These are phyloP conservation scores for Gynochthodes officinalis DNA, from an alignment of 257 asterid genomes.

Conservation along the genomic window DNA sequence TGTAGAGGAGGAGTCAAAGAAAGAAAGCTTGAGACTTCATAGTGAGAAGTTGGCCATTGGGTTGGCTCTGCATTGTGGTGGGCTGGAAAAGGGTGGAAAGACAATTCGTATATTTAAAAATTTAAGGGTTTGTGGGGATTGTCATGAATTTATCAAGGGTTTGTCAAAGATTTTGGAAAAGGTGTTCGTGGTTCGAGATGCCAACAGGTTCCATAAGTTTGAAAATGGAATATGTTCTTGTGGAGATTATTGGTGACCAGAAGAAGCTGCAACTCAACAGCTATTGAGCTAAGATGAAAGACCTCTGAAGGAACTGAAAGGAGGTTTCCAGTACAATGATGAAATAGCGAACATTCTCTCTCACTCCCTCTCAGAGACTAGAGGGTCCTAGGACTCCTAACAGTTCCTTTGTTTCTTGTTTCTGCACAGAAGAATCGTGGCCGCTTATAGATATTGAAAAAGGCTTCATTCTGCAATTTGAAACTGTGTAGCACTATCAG, in stretches of 20 bases:
- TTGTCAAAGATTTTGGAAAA: constrained; percentile 38
- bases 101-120: constrained; percentile 42
- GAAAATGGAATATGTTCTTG: constrained; percentile 48
- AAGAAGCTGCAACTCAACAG: background rate
- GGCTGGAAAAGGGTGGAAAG: constrained; percentile 24
- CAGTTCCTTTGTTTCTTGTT: background rate
- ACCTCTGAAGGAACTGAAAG: background rate
- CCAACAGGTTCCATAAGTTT: constrained; percentile 48
- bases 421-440: background rate
- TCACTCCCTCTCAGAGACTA: background rate
- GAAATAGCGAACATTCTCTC: background rate
- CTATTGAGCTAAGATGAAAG: background rate
- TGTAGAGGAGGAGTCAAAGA: constrained; percentile 47
- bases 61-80: constrained; percentile 35
- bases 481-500: background rate
- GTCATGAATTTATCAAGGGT: constrained; percentile 51
- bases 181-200: constrained; percentile 44
- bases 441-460: background rate
- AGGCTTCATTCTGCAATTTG: background rate
- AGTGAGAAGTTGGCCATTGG: constrained; percentile 54
- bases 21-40: constrained; percentile 46
- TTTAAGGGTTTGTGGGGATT: constrained; percentile 54
- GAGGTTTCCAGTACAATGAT: background rate
- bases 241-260: constrained; percentile 43
- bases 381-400: no score